A percentile compares a stretch with the other conserved stretches of the same genome.
Conservation (phyloP, 306 rosid genomes). For the Cajanus cajan region DNA sequence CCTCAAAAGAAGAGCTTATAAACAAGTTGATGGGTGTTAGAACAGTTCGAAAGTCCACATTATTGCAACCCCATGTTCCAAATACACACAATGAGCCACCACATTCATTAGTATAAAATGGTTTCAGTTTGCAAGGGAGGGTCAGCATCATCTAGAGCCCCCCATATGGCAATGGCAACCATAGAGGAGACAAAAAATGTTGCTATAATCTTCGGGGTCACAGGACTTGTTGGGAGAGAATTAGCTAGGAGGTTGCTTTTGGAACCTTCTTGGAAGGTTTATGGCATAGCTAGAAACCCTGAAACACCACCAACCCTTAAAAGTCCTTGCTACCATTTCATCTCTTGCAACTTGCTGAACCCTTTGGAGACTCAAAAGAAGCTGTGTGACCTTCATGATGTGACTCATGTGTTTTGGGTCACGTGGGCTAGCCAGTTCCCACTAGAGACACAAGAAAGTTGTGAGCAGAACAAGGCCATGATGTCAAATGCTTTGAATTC, state of each 20-base stretch:
- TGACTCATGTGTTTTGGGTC: conserved; percentile 86
- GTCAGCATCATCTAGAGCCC: not conserved
- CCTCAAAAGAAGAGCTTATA: conserved; percentile 44
- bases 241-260: conserved; percentile 51
- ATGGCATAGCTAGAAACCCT: conserved; percentile 76
- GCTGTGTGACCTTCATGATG: conserved; percentile 55
- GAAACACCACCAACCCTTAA: conserved; percentile 34
- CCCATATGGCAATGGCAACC: conserved; percentile 42
- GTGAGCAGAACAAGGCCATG: conserved; percentile 71
- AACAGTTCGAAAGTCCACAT: conserved; percentile 30
- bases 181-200: conserved; percentile 42
- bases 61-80: conserved; percentile 24
- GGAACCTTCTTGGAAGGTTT: conserved; percentile 73
- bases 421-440: conserved; percentile 90
- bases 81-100: not conserved
- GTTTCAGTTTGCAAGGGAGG: conserved; percentile 33
- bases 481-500: conserved; percentile 66
- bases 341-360: conserved; percentile 73
- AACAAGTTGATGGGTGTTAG: conserved; percentile 24
- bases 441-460: conserved; percentile 51
- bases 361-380: conserved; percentile 54
- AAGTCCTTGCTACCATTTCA: conserved; percentile 61
- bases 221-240: conserved; percentile 84
- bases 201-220: conserved; percentile 82
- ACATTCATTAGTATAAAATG: conserved; percentile 38